A percentile compares a stretch with the other conserved stretches of the same genome.
These are phyloP conservation scores for Hypomontagnella monticulosa DNA, from an alignment of 495 filamentous ascomycete genomes.

Conservation along the genomic window DNA sequence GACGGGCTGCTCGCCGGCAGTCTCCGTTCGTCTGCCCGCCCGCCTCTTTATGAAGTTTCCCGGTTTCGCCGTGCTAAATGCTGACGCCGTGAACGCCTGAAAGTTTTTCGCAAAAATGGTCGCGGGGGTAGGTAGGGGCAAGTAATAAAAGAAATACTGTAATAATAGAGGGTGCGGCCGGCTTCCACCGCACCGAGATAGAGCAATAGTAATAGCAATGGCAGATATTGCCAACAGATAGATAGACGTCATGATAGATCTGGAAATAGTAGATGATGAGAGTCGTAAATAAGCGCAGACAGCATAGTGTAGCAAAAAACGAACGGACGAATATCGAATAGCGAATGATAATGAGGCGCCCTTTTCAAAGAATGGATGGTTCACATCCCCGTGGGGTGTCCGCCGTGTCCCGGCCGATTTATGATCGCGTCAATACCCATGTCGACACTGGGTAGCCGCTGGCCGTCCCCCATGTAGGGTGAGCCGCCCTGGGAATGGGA, in stretches of 20 bases:
- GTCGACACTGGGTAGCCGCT: constrained; percentile 62
- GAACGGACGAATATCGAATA: constrained; percentile 2
- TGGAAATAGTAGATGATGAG: not conserved
- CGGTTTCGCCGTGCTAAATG: constrained; percentile 36
- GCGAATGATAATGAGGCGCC: not conserved
- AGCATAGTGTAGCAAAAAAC: constrained; percentile 9
- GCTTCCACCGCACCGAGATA: constrained; percentile 5
- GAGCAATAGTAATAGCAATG: not conserved
- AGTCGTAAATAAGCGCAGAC: not conserved
- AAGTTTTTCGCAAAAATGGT: constrained; percentile 2
- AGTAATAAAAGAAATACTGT: constrained; percentile 3
- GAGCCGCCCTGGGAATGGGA: constrained; percentile 55
- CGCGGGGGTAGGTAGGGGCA: constrained; percentile 4
- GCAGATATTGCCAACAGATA: not conserved
- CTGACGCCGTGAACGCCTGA: constrained; percentile 38
- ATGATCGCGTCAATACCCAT: constrained; percentile 67
- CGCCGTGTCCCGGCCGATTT: constrained; percentile 53
- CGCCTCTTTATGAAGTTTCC: constrained; percentile 24
- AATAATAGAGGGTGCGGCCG: not conserved
- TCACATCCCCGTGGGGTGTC: constrained; percentile 33
- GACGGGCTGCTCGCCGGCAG: constrained; percentile 34
- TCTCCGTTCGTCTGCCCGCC: constrained; percentile 9
- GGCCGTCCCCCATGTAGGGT: constrained; percentile 57
- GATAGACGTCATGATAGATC: not conserved
- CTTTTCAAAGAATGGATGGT: not conserved